These are phyloP conservation scores for Pichia sp. DNA, from an alignment of 1,139 yeast species.

Conservation along the genomic window DNA sequence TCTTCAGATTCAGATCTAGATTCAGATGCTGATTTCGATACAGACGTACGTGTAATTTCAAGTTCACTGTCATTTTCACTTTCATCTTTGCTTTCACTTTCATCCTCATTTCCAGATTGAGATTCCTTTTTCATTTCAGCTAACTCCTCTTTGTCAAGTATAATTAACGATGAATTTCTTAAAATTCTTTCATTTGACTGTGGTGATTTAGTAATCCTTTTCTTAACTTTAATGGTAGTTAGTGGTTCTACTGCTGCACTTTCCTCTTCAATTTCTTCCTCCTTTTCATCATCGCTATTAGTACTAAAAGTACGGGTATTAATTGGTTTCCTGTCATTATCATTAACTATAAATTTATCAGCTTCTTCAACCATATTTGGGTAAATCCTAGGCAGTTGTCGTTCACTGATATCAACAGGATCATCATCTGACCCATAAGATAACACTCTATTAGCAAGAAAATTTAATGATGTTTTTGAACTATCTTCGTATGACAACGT, in stretches of 20 bases:
- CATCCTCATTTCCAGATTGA: neutral
- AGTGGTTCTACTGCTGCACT: neutral
- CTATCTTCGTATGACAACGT: conserved; percentile 18
- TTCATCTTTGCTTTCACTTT: neutral
- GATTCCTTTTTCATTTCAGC: neutral
- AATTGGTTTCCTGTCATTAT: conserved; percentile 4
- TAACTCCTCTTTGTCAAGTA: neutral
- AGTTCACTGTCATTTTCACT: neutral
- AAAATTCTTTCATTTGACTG: neutral
- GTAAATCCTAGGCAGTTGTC: conserved; percentile 15
- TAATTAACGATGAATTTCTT: neutral
- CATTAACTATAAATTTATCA: conserved; percentile 20
- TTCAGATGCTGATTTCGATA: no score
- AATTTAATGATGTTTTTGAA: conserved; percentile 21
- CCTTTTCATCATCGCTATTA: conserved; percentile 14
- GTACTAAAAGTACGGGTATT: conserved; percentile 3
- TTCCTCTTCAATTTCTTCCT: conserved; percentile 2
- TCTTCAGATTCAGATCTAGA: neutral
- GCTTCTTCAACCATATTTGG: conserved; percentile 19
- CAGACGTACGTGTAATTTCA: no score
- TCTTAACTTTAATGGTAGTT: neutral
- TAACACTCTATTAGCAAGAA: conserved; percentile 23
- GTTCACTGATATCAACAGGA: conserved; percentile 9
- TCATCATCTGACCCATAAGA: conserved; percentile 25
- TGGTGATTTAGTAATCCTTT: neutral